These are phyloP conservation scores for Backusella westeae DNA, from an alignment of 192 early-diverging fungal genomes.

Conservation along the genomic window DNA sequence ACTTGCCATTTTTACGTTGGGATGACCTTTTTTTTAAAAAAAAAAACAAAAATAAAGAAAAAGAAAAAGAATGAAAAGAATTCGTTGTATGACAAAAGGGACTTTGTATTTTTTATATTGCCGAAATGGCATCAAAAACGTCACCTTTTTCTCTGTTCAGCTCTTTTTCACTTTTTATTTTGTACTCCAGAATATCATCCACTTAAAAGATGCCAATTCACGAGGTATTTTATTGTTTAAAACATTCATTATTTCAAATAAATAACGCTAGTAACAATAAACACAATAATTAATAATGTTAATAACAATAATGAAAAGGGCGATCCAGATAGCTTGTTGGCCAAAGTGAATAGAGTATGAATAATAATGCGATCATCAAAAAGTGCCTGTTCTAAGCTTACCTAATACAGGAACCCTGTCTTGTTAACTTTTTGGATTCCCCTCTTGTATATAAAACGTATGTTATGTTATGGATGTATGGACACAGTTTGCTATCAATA, in stretches of 20 bases:
- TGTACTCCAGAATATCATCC: conserved; percentile 2
- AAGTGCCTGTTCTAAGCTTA: background rate
- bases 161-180: background rate
- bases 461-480: background rate
- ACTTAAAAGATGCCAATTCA: conserved; percentile 19
- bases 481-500: background rate
- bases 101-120: background rate
- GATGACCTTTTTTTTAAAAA: background rate
- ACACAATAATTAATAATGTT: too few relatives aligned
- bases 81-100: background rate
- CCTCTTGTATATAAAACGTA: conserved; percentile 26
- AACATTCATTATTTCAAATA: background rate
- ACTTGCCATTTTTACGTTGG: background rate
- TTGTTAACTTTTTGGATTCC: conserved; percentile 11
- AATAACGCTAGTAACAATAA: too few relatives aligned
- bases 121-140: background rate
- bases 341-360: conserved; percentile 7
- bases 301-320: background rate
- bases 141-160: background rate
- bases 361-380: background rate
- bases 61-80: background rate
- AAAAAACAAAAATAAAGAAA: background rate
- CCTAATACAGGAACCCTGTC: conserved; percentile 14
- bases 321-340: conserved; percentile 4
- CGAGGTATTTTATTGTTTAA: conserved; percentile 7